Conservation (phyloP, 345 rosid genomes). For the Lenwebbia sp. region DNA sequence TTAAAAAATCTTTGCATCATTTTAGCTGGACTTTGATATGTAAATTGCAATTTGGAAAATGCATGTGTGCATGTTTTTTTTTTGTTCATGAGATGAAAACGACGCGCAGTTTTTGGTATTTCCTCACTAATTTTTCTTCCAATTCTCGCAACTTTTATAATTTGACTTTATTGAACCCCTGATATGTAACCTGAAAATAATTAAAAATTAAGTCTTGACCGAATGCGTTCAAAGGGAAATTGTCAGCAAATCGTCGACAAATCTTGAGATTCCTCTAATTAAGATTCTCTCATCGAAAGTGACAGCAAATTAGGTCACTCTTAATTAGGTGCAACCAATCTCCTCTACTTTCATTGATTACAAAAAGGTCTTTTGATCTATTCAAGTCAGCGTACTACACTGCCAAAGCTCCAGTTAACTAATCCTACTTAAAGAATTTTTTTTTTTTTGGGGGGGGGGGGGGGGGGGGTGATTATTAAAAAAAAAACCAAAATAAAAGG, state of each 20-base stretch:
- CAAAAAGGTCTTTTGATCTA: not conserved
- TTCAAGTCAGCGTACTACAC: constrained; percentile 6
- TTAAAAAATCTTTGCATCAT: not conserved
- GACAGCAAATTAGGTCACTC: constrained; percentile 12
- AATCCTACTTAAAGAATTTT: not conserved
- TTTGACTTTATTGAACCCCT: not conserved
- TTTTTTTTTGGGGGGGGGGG: not conserved
- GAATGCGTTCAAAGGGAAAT: not conserved
- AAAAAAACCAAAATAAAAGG: not conserved
- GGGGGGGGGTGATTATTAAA: too few species aligned
- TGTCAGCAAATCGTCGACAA: constrained; percentile 26
- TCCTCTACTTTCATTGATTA: not conserved
- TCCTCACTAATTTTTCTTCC: too few species aligned
- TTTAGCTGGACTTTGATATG: not conserved
- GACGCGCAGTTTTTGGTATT: not conserved
- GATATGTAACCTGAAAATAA: not conserved
- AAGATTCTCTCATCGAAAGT: constrained; percentile 8
- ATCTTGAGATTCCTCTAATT: constrained; percentile 22
- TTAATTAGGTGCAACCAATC: not conserved
- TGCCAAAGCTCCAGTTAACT: not conserved
- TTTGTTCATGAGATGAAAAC: not conserved
- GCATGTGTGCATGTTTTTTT: not conserved
- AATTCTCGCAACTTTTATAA: not conserved
- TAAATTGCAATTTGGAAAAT: not conserved
- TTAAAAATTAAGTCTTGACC: not conserved